Evolutionary conservation across 257 asterid species (phyloP).

Genomic region (Primulina huaijiensis): DNA sequence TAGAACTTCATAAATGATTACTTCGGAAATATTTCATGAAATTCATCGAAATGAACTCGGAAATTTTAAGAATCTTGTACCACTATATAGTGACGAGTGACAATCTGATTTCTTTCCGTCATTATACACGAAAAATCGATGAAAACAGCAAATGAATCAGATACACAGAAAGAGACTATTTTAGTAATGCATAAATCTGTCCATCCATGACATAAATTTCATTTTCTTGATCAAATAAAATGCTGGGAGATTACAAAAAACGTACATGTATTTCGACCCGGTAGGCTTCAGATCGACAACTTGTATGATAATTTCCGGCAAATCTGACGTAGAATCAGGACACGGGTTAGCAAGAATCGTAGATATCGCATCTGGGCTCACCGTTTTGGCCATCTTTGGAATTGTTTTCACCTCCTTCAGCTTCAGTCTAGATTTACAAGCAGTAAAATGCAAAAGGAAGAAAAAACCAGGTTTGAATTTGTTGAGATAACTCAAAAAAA

Average conservation of each 20-base stretch:
- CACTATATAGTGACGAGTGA: background rate
- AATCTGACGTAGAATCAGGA: slow-evolving; percentile 56
- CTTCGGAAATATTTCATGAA: background rate
- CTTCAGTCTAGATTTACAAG: background rate
- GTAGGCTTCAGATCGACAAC: slow-evolving; percentile 69
- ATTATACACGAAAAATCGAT: background rate
- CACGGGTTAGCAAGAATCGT: slow-evolving; percentile 69
- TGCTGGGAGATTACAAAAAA: background rate
- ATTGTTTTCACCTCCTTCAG: background rate
- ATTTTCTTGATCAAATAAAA: background rate
- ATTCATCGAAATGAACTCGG: background rate
- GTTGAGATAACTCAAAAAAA: background rate
- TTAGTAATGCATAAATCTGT: no score
- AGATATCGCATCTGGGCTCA: slow-evolving; percentile 68
- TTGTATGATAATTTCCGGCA: slow-evolving; percentile 72
- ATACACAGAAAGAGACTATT: no score
- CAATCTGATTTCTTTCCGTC: background rate
- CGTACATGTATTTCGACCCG: slow-evolving; percentile 59
- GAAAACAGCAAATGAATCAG: no score
- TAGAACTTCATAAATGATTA: background rate
- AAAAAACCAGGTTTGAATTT: background rate
- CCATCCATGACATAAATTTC: background rate
- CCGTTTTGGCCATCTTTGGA: slow-evolving; percentile 44
- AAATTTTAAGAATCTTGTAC: background rate
- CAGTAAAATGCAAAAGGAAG: background rate